phyloP scores from a whole-genome alignment of 768 basidiomycete species.

The Flagelloscypha sp. region DNA sequence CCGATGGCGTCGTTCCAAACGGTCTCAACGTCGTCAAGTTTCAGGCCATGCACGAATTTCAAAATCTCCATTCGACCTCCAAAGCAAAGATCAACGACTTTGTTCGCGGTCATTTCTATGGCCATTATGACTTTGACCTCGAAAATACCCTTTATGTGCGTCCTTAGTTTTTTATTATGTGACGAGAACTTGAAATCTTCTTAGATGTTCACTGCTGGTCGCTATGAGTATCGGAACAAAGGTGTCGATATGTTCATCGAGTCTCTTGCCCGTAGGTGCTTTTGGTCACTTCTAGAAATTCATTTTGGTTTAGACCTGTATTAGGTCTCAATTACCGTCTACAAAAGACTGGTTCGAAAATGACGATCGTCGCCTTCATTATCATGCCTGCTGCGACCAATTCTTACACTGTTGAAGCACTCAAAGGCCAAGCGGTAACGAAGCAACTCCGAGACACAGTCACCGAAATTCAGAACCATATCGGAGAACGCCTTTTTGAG shows the following conservation, averaged over 20 bases:
- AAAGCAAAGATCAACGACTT: constrained; percentile 99
- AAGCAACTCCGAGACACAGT: constrained; percentile 96
- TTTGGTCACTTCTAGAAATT: not conserved
- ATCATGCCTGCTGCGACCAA: constrained; percentile 97
- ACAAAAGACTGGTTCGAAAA: constrained; percentile 52
- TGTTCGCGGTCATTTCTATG: constrained; percentile 95
- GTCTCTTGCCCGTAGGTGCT: constrained; percentile 70
- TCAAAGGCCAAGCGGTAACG: constrained; percentile 96
- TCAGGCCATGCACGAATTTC: constrained; percentile 99
- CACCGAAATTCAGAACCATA: constrained; percentile 87
- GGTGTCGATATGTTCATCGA: constrained; percentile 99
- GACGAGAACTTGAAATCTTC: constrained; percentile 6
- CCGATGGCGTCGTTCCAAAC: constrained; percentile 94
- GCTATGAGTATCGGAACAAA: constrained; percentile 99
- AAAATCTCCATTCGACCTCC: constrained; percentile 84
- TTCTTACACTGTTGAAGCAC: constrained; percentile 94
- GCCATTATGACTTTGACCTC: constrained; percentile 93
- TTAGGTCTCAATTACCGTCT: constrained; percentile 43
- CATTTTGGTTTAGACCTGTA: constrained; percentile 2
- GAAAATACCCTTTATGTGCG: constrained; percentile 82
- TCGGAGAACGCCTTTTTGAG: constrained; percentile 89
- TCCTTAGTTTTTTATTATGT: constrained; percentile 7
- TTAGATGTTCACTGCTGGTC: constrained; percentile 97
- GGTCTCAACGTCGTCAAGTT: constrained; percentile 99
- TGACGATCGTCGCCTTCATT: constrained; percentile 95